phyloP scores from a whole-genome alignment of 202 grass and related monocot species.

The Schoenoplectus triqueter region DNA sequence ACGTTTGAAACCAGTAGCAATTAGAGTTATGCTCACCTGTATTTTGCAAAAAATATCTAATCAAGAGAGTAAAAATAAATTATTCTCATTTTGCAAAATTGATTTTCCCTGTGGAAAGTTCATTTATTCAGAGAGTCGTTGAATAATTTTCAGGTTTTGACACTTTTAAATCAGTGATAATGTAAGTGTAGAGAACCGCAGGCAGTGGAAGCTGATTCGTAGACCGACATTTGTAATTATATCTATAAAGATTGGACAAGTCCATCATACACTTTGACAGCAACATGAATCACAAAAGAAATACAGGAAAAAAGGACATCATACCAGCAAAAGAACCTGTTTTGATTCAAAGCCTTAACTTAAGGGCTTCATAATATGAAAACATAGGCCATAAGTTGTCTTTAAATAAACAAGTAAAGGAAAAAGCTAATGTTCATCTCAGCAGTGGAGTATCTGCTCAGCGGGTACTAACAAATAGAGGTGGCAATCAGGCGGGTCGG shows the following conservation, averaged over 20 bases:
- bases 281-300: neutral
- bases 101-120: neutral
- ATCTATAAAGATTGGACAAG: neutral
- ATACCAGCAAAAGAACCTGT: neutral
- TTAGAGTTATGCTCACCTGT: slow-evolving; percentile 97
- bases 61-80: slow-evolving; percentile 14
- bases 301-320: neutral
- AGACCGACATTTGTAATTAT: neutral
- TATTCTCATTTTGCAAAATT: neutral
- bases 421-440: neutral
- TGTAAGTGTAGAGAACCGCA: neutral
- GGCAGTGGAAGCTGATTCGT: neutral
- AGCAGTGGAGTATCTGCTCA: neutral
- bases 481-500: too few species aligned
- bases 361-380: neutral
- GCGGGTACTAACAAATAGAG: neutral
- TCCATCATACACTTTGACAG: neutral
- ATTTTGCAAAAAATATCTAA: slow-evolving; percentile 29
- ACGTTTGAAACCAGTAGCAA: slow-evolving; percentile 95
- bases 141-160: neutral
- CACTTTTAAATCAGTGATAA: neutral
- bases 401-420: slow-evolving; percentile 8
- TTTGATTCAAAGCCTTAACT: neutral
- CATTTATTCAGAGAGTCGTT: neutral
- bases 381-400: neutral